Base-by-base conservation (phyloP, 176 grass and related monocot genomes). In the Eremochloa ophiuroides region DNA sequence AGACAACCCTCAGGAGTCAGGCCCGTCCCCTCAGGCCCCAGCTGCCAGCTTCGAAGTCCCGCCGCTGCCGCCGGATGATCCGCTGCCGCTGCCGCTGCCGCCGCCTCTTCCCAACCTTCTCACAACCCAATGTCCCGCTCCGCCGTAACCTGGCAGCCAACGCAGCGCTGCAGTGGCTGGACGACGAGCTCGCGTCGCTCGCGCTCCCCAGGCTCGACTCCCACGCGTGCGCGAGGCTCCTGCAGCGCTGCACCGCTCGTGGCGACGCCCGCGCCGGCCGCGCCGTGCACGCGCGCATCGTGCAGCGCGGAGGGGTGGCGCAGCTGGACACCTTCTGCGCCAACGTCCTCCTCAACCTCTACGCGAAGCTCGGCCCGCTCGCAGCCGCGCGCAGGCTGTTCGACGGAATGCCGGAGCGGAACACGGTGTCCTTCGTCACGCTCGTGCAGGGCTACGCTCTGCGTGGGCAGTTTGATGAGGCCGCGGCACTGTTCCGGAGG, bases 371-470 rank as follows among this genome's bases (percentile, higher is more conserved):
- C 18, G 81, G 75, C 0, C 68, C 75, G 3, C 25, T 69, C 2
- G 38, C 17, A 8, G 5, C 11, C 53, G 81, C 75, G 12, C 81
- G 18, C 14, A 84, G 70, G 48, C 16, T 88, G 81, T 88, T 88
- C 61, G 81, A 88, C 61, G 67, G n/a, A 33, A 74, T 88, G 69
- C 81, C 69, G 0, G 75, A 80, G 30, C 75, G 81, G 39, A 84
- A 88, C 13, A 75, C 41, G 81, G 87, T 84, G 25, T 80, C 87
- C 13, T 88, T 80, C 48, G 81, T 88, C 61, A 88, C 75, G 6
- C 81, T 84, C 1, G 25, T 84, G 50, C 76, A 84, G 50, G 69
- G 48, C 9, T 55, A 84, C 41, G 8, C 50, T 6, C 30, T 40
- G 62, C 50, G 48, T 0, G 50, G 61, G 6, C 50, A 84, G 14